A percentile compares a stretch with the other conserved stretches of the same genome.
Conservation (phyloP, 225 moss, liverwort and hornwort species). For the Asterella californica region DNA sequence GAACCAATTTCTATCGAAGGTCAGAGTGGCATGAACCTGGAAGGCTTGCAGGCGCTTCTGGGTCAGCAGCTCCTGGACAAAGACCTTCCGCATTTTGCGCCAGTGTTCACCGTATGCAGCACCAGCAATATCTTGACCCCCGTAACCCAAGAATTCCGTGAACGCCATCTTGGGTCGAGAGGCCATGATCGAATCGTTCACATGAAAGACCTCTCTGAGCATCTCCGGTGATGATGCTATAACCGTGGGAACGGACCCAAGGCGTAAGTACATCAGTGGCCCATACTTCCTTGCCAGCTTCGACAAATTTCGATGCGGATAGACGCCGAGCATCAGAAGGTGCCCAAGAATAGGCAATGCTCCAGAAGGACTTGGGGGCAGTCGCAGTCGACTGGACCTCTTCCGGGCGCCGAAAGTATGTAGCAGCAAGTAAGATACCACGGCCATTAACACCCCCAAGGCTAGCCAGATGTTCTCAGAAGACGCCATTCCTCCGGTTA, state of each 20-base stretch:
- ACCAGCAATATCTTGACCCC: not conserved
- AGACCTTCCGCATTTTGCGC: slow-evolving; percentile 41
- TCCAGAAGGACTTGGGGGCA: not conserved
- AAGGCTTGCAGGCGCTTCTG: too few relatives aligned
- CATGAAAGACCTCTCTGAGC: not conserved
- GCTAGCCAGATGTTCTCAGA: too few relatives aligned
- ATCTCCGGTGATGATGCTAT: not conserved
- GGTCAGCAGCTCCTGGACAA: slow-evolving; percentile 36
- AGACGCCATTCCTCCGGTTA: too few relatives aligned
- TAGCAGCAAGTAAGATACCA: too few relatives aligned
- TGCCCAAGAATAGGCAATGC: not conserved
- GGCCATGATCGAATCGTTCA: not conserved
- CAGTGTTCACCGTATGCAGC: not conserved
- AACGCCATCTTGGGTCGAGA: not conserved
- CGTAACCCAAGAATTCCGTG: not conserved
- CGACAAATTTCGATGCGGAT: not conserved
- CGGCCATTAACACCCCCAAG: too few relatives aligned
- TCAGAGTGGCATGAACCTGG: too few relatives aligned
- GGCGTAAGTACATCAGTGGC: not conserved
- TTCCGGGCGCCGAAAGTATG: too few relatives aligned
- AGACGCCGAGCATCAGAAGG: not conserved
- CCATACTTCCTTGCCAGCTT: not conserved
- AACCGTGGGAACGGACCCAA: not conserved
- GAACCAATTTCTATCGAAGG: too few relatives aligned
- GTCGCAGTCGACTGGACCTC: not conserved